Base-by-base conservation (phyloP, 768 basidiomycete species). In the Ramaria rubella region DNA sequence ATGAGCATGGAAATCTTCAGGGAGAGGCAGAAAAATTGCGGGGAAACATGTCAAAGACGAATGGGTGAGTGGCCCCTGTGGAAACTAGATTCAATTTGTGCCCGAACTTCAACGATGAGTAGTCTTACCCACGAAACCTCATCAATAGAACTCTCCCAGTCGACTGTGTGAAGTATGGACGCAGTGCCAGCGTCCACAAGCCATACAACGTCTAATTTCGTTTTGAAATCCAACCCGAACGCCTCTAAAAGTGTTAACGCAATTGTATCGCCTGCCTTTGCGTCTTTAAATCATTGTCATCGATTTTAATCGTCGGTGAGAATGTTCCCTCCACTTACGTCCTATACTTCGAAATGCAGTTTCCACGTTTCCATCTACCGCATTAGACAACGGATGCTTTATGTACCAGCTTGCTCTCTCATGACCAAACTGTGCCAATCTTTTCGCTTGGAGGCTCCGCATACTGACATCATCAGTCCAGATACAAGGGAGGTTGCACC, bases 311-410 rank as follows among this genome's bases (percentile, higher is more conserved):
- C 3, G 15, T 49, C 8, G 48, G 26, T 17, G 48, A 21, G 40
- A 21, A 58, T 45, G n/a, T 26, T 29, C n/a, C n/a, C 2, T 21
- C 54, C 23, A 66, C 77, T 54, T 61, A 82, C 84, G 63, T 57
- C 67, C 59, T 29, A 70, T 62, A 64, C 81, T 82, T 31, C 70
- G 72, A 62, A 86, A 86, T 1, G 67, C 73, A 30, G 81, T 83
- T 8, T 67, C 65, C 3, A 64, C 60, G n/a, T 71, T 62, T 6
- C 77, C 75, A 68, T 86, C 83, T 4, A 84, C 83, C 3, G 81
- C 83, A 63, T 71, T 68, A 12, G 80, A 81, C 24, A 75, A 73
- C 26, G 82, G 68, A 65, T 76, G 70, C 2, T 64, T 58, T 36
- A 78, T 59, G 62, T 81, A 82, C 61, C 74, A 65, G 15, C 59